Base-by-base conservation (phyloP, 805 yeast species). In the Schizosaccharomyces osmophilus region DNA sequence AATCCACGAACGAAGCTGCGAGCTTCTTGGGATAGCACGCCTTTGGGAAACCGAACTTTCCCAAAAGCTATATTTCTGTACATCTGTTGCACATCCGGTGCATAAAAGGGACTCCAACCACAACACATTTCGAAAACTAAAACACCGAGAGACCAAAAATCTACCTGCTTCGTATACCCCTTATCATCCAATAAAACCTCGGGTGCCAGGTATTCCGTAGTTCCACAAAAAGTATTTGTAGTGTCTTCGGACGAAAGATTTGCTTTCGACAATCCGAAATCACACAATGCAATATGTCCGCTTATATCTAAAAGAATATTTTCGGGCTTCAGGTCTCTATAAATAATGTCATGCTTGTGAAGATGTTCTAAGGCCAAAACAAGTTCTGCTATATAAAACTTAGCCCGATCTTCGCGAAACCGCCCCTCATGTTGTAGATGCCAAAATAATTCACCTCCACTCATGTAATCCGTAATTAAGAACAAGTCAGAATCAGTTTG, bases 21-120 rank as follows among this genome's bases (percentile, higher is more conserved):
- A 54, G 97, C 98, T 71, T 89, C 97, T 4, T 87, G 79, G 59
- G 95, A 84, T 63, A 93, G 75, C 29, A 93, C 94, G 70, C 93
- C 98, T 71, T 90, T 87, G 60, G 98, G 98, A 73, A 93, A 93
- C 69, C 95, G 79, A 57, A 93, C 97, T 72, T 90, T 93, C 64
- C 98, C 98, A 73, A 88, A 93, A 4, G 97, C 98, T 75, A 93
- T 93, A 73, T 93, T 93, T 75, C 90, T 93, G 74, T 93, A 93
- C 98, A 93, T 93, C 73, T 93, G 96, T 75, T 93, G 97, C 60
- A 95, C 88, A 72, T 87, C 90, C 65, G 90, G 97, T 32, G 97
- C 98, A 69, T 87, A 93, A 72, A 93, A 93, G 62, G 98, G 98
- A 4, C 95, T 85, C 98, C 97, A 93, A 61, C 98, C 98, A 74